Evolutionary conservation across 345 rosid genomes (phyloP).

Genomic region (Nasturtium officinale): DNA sequence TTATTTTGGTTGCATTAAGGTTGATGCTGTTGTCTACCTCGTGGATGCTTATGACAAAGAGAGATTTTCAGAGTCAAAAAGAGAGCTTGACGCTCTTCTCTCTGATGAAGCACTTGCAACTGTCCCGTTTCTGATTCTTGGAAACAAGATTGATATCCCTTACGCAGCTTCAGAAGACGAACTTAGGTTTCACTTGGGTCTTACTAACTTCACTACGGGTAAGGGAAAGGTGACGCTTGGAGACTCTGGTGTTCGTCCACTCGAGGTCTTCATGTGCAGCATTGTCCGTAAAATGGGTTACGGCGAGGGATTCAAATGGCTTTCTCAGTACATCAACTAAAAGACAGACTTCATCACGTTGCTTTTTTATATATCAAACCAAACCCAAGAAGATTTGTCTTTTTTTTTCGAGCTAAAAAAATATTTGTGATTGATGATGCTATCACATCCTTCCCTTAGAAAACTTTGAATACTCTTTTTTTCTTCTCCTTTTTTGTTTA

Average conservation of each 20-base stretch:
- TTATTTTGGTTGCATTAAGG: slow-evolving; percentile 35
- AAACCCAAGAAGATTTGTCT: slow-evolving; percentile 27
- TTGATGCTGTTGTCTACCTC: slow-evolving; percentile 75
- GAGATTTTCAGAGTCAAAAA: slow-evolving; percentile 63
- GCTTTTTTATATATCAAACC: slow-evolving; percentile 31
- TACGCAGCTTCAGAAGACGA: slow-evolving; percentile 77
- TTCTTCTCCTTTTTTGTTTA: not conserved
- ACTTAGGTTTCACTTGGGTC: slow-evolving; percentile 65
- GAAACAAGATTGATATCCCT: slow-evolving; percentile 75
- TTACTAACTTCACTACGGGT: slow-evolving; percentile 73
- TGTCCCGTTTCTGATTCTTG: slow-evolving; percentile 67
- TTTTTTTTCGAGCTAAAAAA: slow-evolving; percentile 19
- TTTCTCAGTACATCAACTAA: slow-evolving; percentile 73
- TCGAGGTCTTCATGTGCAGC: slow-evolving; percentile 79
- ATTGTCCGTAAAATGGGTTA: slow-evolving; percentile 80
- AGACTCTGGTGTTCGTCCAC: slow-evolving; percentile 61
- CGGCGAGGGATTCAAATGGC: slow-evolving; percentile 78
- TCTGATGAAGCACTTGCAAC: slow-evolving; percentile 60
- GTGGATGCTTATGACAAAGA: slow-evolving; percentile 76
- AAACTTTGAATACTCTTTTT: slow-evolving; percentile 26
- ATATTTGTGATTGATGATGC: slow-evolving; percentile 31
- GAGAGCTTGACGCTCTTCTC: slow-evolving; percentile 67
- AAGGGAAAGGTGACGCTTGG: slow-evolving; percentile 61
- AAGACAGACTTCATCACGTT: slow-evolving; percentile 10
- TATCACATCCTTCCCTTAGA: slow-evolving; percentile 16